Evolutionary conservation across 768 basidiomycete species (phyloP).

Genomic region (Tricholoma matsutake): DNA sequence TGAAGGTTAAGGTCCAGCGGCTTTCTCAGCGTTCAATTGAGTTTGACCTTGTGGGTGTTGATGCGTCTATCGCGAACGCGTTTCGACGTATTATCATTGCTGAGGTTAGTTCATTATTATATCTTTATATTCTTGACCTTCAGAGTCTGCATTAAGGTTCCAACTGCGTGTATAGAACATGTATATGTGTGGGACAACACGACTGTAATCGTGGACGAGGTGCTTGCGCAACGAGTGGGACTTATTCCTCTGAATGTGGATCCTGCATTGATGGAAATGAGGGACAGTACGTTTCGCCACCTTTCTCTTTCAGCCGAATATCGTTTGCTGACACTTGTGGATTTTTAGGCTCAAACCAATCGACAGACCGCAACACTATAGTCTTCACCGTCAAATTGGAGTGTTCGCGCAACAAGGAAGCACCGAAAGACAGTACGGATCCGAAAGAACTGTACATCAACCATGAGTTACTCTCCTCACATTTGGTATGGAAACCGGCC

Average conservation of each 20-base stretch:
- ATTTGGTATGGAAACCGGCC: conserved; percentile 74
- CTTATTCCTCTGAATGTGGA: conserved; percentile 88
- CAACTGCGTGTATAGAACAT: conserved; percentile 85
- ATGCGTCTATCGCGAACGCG: conserved; percentile 95
- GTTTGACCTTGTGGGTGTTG: conserved; percentile 93
- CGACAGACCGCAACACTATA: conserved; percentile 88
- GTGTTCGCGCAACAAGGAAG: conserved; percentile 61
- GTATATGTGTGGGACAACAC: conserved; percentile 96
- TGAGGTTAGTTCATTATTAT: conserved; percentile 56
- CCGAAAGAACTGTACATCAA: conserved; percentile 69
- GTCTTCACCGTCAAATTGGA: conserved; percentile 75
- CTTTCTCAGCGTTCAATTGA: conserved; percentile 84
- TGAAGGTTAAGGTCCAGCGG: conserved; percentile 71
- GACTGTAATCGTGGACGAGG: conserved; percentile 89
- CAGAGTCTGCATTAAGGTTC: conserved; percentile 54
- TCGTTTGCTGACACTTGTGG: background rate
- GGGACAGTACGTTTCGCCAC: conserved; percentile 32
- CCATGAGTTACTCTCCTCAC: conserved; percentile 61
- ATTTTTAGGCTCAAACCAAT: conserved; percentile 39
- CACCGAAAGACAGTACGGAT: conserved; percentile 50
- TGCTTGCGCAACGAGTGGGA: conserved; percentile 89
- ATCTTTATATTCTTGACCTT: background rate
- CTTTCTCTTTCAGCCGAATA: background rate
- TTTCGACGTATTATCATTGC: conserved; percentile 90
- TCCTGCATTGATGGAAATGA: conserved; percentile 66